Evolutionary conservation across 1,139 yeast species (phyloP).

Genomic region (Candida smagusa): DNA sequence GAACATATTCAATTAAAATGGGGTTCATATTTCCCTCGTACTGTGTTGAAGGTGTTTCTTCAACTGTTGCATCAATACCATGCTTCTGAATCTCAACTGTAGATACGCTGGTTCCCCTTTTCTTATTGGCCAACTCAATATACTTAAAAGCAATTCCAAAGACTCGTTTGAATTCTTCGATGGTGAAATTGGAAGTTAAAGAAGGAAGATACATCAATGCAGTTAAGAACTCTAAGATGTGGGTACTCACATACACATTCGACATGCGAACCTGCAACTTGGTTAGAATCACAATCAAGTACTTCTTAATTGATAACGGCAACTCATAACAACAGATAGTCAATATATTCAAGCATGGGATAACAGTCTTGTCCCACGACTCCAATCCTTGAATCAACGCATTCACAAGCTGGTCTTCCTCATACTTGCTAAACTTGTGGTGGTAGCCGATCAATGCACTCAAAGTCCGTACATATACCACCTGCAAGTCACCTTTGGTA

Average conservation of each 20-base stretch:
- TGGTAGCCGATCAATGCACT: slow-evolving; percentile 71
- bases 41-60: slow-evolving; percentile 48
- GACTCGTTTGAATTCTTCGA: slow-evolving; percentile 74
- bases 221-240: slow-evolving; percentile 70
- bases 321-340: slow-evolving; percentile 79
- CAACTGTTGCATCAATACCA: slow-evolving; percentile 43
- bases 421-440: slow-evolving; percentile 52
- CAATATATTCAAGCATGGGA: slow-evolving; percentile 73
- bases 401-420: slow-evolving; percentile 67
- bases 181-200: slow-evolving; percentile 67
- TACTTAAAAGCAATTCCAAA: slow-evolving; percentile 82
- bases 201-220: slow-evolving; percentile 66
- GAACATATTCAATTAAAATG: slow-evolving; percentile 55
- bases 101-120: slow-evolving; percentile 16
- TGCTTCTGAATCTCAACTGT: slow-evolving; percentile 22
- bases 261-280: slow-evolving; percentile 74
- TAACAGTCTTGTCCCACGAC: slow-evolving; percentile 77
- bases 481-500: slow-evolving; percentile 62
- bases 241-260: slow-evolving; percentile 65
- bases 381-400: slow-evolving; percentile 63
- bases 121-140: slow-evolving; percentile 60
- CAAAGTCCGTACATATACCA: slow-evolving; percentile 60
- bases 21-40: slow-evolving; percentile 38
- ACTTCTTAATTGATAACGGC: slow-evolving; percentile 71
- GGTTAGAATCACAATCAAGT: slow-evolving; percentile 60